Evolutionary conservation across 73 alveolate species (phyloP), one percentile per base, ranked within the genome.

Genomic region (Effrenium voratum): DNA sequence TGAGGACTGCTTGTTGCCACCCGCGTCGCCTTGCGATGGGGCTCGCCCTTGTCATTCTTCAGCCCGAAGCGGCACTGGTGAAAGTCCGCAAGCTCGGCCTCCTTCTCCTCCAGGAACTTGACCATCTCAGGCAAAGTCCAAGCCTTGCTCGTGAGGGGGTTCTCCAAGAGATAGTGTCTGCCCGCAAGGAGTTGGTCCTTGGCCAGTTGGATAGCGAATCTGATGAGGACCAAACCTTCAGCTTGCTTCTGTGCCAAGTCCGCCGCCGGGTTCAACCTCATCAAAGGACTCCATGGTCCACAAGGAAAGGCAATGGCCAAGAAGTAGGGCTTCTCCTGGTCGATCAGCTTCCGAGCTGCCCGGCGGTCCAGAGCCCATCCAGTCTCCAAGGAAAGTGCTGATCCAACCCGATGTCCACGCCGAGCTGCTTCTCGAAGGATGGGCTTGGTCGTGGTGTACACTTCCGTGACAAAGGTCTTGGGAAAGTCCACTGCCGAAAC

Each of bases 231-330:
- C 90, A 44, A 19, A 30, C 41, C 90, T 26, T 43, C 77, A 63
- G 77, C 66, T 16, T 19, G 22, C 19, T 0, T 77, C 43, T 77
- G 26, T 10, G 19, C n/a, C 66, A 77, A 77, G 44, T 44, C 90
- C 60, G 47, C 13, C 68, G 45, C 5, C 40, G 90, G 1, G 60
- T 41, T 77, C 45, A 77, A 46, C 10, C 41, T 36, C 59, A 24
- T 63, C 30, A 77, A 41, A 0, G 90, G 68, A 30, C 45, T 22
- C 41, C 28, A 77, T 8, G 68, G 66, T 5, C 41, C 41, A 5
- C 90, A 77, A 1, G 68, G 90, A 43, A 77, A 77, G 32, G 90
- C 59, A 44, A 77, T 40, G 68, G n/a, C 26, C 45, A 77, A 12
- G 43, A 40, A 43, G 41, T 44, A 43, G 22, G 90, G 90, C 90